phyloP scores from a whole-genome alignment of 192 early-diverging fungal species.

The Coemansia sp. region DNA sequence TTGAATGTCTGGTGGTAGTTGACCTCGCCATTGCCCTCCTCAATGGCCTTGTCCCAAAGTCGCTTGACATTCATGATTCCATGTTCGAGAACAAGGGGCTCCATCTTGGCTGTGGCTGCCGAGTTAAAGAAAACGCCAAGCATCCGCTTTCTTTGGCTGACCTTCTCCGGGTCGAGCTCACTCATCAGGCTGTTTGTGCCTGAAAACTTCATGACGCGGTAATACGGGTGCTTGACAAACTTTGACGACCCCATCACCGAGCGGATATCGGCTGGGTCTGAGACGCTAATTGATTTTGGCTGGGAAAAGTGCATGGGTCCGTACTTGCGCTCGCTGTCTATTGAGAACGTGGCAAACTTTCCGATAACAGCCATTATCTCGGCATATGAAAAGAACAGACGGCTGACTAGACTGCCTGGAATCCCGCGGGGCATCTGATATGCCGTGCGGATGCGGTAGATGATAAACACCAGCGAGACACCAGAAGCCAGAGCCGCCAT shows the following conservation, averaged over 20 bases:
- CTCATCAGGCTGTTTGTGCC: conserved; percentile 12
- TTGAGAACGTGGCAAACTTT: conserved; percentile 4
- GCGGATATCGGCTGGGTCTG: conserved; percentile 23
- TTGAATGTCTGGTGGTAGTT: conserved; percentile 20
- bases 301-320: conserved; percentile 22
- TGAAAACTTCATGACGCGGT: conserved; percentile 15
- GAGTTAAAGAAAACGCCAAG: conserved; percentile 21
- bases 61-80: conserved; percentile 2
- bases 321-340: neutral
- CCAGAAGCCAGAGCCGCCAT: too few relatives aligned
- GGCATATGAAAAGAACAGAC: neutral
- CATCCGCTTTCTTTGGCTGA: conserved; percentile 16
- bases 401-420: conserved; percentile 9
- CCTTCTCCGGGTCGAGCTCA: neutral
- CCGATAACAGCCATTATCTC: conserved; percentile 4
- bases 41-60: conserved; percentile 5
- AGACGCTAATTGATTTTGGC: conserved; percentile 14
- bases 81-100: conserved; percentile 19
- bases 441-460: neutral
- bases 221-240: conserved; percentile 20
- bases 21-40: neutral
- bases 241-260: conserved; percentile 11
- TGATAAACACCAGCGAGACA: too few relatives aligned
- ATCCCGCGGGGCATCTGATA: too few relatives aligned
- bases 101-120: conserved; percentile 14